Conservation (phyloP, 2,329 filamentous ascomycete species). For the Tolypocladium endophyticum region DNA sequence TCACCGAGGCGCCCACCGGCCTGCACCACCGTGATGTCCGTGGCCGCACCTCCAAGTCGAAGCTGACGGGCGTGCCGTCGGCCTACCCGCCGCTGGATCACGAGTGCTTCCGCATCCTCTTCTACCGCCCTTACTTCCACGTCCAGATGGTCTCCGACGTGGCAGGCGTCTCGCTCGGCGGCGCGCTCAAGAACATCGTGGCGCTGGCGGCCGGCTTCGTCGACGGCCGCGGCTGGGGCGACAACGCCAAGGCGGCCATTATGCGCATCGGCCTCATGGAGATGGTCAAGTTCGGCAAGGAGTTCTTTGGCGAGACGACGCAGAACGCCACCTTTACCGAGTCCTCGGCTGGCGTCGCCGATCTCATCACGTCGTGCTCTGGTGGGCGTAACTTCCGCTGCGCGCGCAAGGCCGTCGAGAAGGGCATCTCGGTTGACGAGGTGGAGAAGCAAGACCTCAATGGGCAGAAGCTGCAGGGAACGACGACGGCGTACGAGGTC, state of each 20-base stretch:
- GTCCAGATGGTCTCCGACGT: slow-evolving; percentile 90
- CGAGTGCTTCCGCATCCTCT: slow-evolving; percentile 69
- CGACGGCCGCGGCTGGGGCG: slow-evolving; percentile 90
- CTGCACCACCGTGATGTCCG: slow-evolving; percentile 59
- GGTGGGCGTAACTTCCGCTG: slow-evolving; percentile 92
- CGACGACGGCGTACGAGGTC: slow-evolving; percentile 82
- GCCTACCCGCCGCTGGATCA: slow-evolving; percentile 86
- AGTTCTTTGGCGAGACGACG: slow-evolving; percentile 80
- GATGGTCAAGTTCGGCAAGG: slow-evolving; percentile 91
- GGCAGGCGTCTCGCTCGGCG: slow-evolving; percentile 89
- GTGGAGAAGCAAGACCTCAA: slow-evolving; percentile 86
- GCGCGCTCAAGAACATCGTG: slow-evolving; percentile 94
- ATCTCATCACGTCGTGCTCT: slow-evolving; percentile 88
- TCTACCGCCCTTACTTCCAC: slow-evolving; percentile 96
- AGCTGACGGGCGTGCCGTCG: slow-evolving; percentile 63
- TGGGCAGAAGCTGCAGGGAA: slow-evolving; percentile 94
- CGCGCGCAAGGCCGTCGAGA: slow-evolving; percentile 76
- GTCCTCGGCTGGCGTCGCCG: slow-evolving; percentile 87
- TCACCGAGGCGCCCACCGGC: slow-evolving; percentile 41
- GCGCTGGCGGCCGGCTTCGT: slow-evolving; percentile 92
- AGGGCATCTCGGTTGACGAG: slow-evolving; percentile 70
- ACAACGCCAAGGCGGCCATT: slow-evolving; percentile 97
- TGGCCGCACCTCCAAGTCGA: slow-evolving; percentile 55
- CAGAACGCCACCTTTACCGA: slow-evolving; percentile 87
- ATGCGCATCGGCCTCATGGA: slow-evolving; percentile 94